These are phyloP conservation scores for Ganoderma leucocontextum DNA, from an alignment of 1,284 basidiomycete genomes.

Conservation along the genomic window DNA sequence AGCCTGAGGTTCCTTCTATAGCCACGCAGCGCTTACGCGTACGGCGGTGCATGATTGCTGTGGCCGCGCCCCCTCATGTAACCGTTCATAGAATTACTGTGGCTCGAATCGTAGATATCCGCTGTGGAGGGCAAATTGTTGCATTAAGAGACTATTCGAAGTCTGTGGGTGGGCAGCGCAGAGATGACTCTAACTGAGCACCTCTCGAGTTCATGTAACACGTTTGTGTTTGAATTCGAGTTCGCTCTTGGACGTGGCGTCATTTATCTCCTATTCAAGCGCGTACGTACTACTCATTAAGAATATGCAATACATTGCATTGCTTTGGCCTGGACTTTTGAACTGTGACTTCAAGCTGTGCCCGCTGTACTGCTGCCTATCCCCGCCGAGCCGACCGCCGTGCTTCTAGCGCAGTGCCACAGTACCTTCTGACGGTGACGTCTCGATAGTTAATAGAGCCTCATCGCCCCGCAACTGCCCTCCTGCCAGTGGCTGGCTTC, in stretches of 20 bases:
- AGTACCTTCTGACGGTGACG: neutral
- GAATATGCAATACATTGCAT: neutral
- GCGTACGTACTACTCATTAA: neutral
- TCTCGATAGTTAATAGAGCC: neutral
- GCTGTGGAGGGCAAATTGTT: neutral
- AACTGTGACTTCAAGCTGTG: neutral
- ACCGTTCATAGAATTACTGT: too few relatives aligned
- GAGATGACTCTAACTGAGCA: too few relatives aligned
- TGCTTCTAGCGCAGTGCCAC: neutral
- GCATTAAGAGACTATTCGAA: too few relatives aligned
- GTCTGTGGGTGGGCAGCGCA: too few relatives aligned
- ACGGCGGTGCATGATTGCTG: neutral
- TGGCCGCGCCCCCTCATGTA: neutral
- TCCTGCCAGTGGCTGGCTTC: neutral
- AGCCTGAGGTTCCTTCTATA: too few relatives aligned
- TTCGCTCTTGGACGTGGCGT: too few relatives aligned
- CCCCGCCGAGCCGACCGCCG: neutral
- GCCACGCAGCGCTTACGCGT: too few relatives aligned
- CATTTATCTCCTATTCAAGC: too few relatives aligned
- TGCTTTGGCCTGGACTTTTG: neutral
- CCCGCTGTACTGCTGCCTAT: neutral
- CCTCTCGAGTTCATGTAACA: too few relatives aligned
- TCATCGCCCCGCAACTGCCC: conserved; percentile 6
- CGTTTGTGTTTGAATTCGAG: too few relatives aligned
- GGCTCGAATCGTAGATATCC: neutral